Evolutionary conservation across 805 yeast genomes (phyloP).

Genomic region (Zygosaccharomyces siamensis): DNA sequence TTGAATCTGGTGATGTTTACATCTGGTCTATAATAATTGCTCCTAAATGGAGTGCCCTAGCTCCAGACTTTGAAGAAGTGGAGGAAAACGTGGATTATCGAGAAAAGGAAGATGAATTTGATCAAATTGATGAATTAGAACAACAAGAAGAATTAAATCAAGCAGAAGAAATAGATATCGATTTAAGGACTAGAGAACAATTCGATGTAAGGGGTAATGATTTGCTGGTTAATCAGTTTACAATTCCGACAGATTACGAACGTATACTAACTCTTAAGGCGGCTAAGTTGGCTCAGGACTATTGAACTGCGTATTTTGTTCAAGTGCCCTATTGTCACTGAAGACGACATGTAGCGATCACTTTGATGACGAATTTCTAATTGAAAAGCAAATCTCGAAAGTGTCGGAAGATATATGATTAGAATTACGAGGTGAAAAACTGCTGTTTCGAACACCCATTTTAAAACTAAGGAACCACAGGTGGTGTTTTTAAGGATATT

Average conservation of each 20-base stretch:
- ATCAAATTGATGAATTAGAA: constrained; percentile 62
- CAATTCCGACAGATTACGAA: constrained; percentile 49
- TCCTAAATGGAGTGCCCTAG: constrained; percentile 93
- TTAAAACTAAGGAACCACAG: not conserved
- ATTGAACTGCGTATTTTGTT: not conserved
- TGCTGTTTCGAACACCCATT: not conserved
- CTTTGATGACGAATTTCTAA: not conserved
- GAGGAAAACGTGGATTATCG: constrained; percentile 86
- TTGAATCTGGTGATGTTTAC: constrained; percentile 78
- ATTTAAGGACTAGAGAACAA: constrained; percentile 58
- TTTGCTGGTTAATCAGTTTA: constrained; percentile 45
- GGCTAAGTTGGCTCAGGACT: not conserved
- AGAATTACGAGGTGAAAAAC: not conserved
- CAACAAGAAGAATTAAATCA: constrained; percentile 56
- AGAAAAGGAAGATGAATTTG: constrained; percentile 90
- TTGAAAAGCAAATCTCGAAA: not conserved
- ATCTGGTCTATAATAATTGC: constrained; percentile 79
- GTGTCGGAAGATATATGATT: not conserved
- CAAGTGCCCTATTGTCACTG: not conserved
- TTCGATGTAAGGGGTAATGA: constrained; percentile 72
- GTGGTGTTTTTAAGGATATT: not conserved
- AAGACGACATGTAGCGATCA: not conserved
- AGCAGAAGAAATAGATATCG: constrained; percentile 59
- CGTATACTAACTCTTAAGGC: constrained; percentile 30
- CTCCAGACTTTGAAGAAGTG: constrained; percentile 92